These are phyloP conservation scores for Pulveroboletus sp. DNA, from an alignment of 768 basidiomycete species.

Conservation along the genomic window DNA sequence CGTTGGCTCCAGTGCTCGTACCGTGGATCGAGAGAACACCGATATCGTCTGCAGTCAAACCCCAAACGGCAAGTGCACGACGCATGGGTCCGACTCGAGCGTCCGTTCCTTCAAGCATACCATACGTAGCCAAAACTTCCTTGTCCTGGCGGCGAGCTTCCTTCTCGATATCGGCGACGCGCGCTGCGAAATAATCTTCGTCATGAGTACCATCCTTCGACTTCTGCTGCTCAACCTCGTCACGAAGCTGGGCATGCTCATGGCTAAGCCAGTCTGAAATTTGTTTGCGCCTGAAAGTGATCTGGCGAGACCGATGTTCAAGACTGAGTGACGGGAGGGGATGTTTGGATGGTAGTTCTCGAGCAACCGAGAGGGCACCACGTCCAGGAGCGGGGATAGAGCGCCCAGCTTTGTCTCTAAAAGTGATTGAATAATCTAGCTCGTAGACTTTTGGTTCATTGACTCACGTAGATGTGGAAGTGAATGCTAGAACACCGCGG, in stretches of 20 bases:
- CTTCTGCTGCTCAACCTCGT: constrained; percentile 68
- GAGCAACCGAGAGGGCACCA: constrained; percentile 86
- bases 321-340: constrained; percentile 80
- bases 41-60: constrained; percentile 88
- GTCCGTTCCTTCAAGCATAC: constrained; percentile 90
- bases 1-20: constrained; percentile 86
- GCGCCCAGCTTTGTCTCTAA: constrained; percentile 95
- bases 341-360: constrained; percentile 77
- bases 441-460: neutral
- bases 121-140: constrained; percentile 89
- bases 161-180: constrained; percentile 81
- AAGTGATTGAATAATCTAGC: constrained; percentile 6
- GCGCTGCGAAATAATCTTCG: constrained; percentile 69
- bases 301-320: constrained; percentile 89
- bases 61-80: constrained; percentile 96
- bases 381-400: constrained; percentile 96
- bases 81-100: constrained; percentile 88
- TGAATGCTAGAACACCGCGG: constrained; percentile 91
- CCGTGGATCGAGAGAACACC: constrained; percentile 89
- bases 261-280: constrained; percentile 93
- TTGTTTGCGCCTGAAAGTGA: constrained; percentile 92
- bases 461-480: constrained; percentile 90
- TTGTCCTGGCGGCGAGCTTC: constrained; percentile 92
- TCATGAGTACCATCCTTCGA: constrained; percentile 49
- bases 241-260: constrained; percentile 81